Conservation (phyloP, 176 grass and related monocot genomes). For the Triticum turgidum region DNA sequence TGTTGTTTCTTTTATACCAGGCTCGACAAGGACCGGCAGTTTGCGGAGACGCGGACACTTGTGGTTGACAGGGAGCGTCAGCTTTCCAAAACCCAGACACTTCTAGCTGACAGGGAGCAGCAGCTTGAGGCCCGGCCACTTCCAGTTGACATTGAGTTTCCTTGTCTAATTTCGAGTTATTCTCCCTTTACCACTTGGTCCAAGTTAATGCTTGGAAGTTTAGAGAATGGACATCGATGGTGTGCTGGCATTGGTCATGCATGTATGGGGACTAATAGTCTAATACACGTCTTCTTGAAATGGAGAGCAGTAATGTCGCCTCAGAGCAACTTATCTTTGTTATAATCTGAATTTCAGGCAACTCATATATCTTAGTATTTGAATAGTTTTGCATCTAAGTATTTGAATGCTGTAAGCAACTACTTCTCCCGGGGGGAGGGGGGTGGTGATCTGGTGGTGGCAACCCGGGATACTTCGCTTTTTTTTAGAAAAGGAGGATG, state of each 20-base stretch:
- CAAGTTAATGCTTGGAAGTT: neutral
- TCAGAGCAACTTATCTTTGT: neutral
- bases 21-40: constrained; percentile 27
- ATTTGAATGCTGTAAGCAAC: no score
- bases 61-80: neutral
- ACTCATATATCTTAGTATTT: neutral
- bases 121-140: neutral
- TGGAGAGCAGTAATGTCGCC: neutral
- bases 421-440: no score
- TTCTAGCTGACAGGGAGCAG: neutral
- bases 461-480: no score
- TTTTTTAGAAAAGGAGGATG: no score
- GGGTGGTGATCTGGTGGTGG: no score
- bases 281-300: neutral
- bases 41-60: constrained; percentile 21
- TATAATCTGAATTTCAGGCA: neutral
- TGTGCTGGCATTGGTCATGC: neutral
- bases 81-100: constrained; percentile 15
- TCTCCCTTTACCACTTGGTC: neutral
- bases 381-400: neutral
- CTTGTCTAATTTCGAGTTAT: neutral
- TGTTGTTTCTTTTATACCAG: constrained; percentile 32
- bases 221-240: neutral
- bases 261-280: neutral
- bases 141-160: constrained; percentile 12